Base-by-base conservation (phyloP, 129 eudicot genomes). In the Pittosporum tobira region DNA sequence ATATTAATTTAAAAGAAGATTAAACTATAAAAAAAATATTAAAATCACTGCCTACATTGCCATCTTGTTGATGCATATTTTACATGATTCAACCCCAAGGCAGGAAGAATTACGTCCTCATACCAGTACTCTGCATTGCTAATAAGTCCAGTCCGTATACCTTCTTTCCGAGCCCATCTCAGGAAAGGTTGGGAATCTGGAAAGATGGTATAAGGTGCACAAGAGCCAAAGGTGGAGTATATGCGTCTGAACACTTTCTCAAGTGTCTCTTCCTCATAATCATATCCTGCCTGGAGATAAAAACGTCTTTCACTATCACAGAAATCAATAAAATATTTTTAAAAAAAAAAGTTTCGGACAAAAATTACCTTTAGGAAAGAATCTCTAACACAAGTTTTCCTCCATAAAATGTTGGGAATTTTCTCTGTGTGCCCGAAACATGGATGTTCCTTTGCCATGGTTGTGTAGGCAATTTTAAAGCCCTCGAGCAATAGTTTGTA, bases 51-150 rank as follows among this genome's bases (percentile, higher is more conserved):
- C n/a, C n/a, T n/a, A 15, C 29, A 54, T 1, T 48, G n/a, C n/a
- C 19, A 2, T 22, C 48, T 57, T 38, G 57, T 51, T 28, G 48
- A 44, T 51, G 22, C 18, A 44, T 45, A n/a, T n/a, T n/a, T n/a
- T n/a, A 84, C 99, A 96, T 87, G 70, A 55, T 87, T 66, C 65
- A 93, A 81, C 50, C 96, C 96, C 56, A 93, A 53, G n/a, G 99
- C 90, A 0, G 99, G 99, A 79, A 93, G 99, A 64, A 93, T 87
- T 23, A 93, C 99, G 75, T 93, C 96, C 23, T 57, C 79, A 79
- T 93, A 93, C 63, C 99, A 78, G 55, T 93, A 93, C 69, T 87
- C 99, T 13, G 99, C 96, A 48, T 93, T 93, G 78, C 99, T 93
- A 58, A 93, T 93, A 14, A 93, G 64, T 24, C 99, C 96, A 64